Base-by-base conservation (phyloP, 2,329 filamentous ascomycete species). In the Colletotrichum sp. region DNA sequence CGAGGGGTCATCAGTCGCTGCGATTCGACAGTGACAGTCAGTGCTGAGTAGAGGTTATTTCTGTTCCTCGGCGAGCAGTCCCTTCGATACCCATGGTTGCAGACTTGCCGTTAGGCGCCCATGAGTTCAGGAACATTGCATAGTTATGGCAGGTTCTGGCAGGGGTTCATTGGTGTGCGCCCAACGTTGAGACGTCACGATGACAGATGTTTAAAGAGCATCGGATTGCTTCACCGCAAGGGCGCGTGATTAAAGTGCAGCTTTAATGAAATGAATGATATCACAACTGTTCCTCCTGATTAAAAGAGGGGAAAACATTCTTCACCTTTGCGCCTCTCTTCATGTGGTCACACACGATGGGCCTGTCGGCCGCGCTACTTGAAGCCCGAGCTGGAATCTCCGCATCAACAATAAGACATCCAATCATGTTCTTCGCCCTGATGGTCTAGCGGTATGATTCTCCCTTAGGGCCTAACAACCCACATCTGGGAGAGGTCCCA, bases 371-470 rank as follows among this genome's bases (percentile, higher is more conserved):
- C 1, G 10, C 6, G n/a, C n/a, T 52, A 52, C 43, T 22, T 48
- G 5, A 12, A 0, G 0, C 2, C 3, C 3, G 8, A n/a, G 0
- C 3, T 6, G 1, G 16, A 0, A 0, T 0, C 1, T 0, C 39
- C 18, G 12, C 56, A 3, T n/a, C 30, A 34, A 12, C 18, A 15
- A 3, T 0, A 2, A 22, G 30, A 15, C 0, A 0, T 36, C 30
- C 30, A 61, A 36, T 62, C 12, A 16, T 13, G 6, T 36, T 1
- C 10, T 36, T 22, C 6, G 58, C 58, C 58, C 58, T 62, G 58
- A 62, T 62, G 58, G 58, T 62, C 58, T 62, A 62, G 58, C 58
- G 58, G 58, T 62, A 62, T 62, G 58, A 62, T 62, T 62, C 58
- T 62, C 58, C 58, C 58, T 62, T 62, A 62, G 58, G 58, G 58